Conservation (phyloP, 2,329 filamentous ascomycete species). For the Sclerotinia nivalis region DNA sequence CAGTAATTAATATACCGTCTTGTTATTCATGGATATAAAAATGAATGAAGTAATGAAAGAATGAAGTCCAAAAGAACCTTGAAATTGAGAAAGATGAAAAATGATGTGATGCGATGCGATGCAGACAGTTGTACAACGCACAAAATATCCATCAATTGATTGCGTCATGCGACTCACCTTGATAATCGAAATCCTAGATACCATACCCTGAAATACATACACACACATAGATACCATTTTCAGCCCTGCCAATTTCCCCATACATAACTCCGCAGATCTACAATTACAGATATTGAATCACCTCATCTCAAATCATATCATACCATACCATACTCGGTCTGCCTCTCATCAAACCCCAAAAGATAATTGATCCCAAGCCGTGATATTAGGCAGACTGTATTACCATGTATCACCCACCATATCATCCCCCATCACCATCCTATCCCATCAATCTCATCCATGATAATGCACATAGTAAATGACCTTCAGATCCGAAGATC, state of each 20-base stretch:
- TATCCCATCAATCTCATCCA: no score
- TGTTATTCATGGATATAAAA: no score
- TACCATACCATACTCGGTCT: not conserved
- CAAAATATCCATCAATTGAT: not conserved
- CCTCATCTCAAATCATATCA: not conserved
- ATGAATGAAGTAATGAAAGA: no score
- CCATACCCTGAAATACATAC: no score
- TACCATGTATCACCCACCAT: not conserved
- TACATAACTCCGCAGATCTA: not conserved
- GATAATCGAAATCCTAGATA: no score
- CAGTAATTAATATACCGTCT: no score
- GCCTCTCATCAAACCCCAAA: not conserved
- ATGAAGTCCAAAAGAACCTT: not conserved
- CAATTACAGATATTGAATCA: not conserved
- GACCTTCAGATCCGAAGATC: not conserved
- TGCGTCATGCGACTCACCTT: not conserved
- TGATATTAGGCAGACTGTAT: not conserved
- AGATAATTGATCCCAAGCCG: not conserved
- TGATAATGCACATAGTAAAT: not conserved
- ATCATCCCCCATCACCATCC: not conserved
- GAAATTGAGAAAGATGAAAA: not conserved
- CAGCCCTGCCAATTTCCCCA: not conserved
- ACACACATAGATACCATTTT: not conserved
- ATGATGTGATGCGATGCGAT: no score
- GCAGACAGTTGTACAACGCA: conserved; percentile 7